Conservation (phyloP, 306 rosid genomes). For the Trifolium fragiferum region DNA sequence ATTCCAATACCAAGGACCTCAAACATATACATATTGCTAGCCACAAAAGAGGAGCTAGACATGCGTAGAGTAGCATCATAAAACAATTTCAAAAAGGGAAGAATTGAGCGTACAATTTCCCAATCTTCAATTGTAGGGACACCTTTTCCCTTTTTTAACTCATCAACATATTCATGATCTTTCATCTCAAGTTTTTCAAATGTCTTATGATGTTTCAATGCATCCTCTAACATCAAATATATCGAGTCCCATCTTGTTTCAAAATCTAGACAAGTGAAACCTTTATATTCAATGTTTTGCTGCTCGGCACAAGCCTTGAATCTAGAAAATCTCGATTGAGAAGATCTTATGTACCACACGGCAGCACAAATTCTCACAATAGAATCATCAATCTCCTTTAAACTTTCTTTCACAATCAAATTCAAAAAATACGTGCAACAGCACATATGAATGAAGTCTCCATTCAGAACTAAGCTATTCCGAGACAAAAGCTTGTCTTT, state of each 20-base stretch:
- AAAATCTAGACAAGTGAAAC: neutral
- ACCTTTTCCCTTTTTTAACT: slow-evolving; percentile 20
- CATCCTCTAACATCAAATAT: slow-evolving; percentile 17
- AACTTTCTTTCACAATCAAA: slow-evolving; percentile 15
- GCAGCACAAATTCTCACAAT: slow-evolving; percentile 12
- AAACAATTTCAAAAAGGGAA: slow-evolving; percentile 23
- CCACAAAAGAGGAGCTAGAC: slow-evolving; percentile 4
- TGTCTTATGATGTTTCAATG: neutral
- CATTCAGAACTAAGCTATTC: slow-evolving; percentile 20
- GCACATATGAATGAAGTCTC: slow-evolving; percentile 21
- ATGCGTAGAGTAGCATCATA: slow-evolving; percentile 4
- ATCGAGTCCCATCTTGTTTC: slow-evolving; percentile 15
- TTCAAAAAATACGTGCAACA: slow-evolving; percentile 1
- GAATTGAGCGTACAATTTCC: neutral
- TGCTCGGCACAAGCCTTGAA: neutral
- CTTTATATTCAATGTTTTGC: slow-evolving; percentile 2
- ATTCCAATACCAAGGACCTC: slow-evolving; percentile 23
- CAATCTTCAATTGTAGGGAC: slow-evolving; percentile 25
- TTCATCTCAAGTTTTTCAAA: slow-evolving; percentile 17
- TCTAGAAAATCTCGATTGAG: slow-evolving; percentile 12
- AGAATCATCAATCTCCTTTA: slow-evolving; percentile 10
- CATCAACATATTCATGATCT: slow-evolving; percentile 4
- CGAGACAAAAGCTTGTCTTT: neutral
- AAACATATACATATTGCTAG: slow-evolving; percentile 12
- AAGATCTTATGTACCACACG: slow-evolving; percentile 3